phyloP scores from a whole-genome alignment of 2,329 filamentous ascomycete genomes.

The Malbranchea zuffiana region DNA sequence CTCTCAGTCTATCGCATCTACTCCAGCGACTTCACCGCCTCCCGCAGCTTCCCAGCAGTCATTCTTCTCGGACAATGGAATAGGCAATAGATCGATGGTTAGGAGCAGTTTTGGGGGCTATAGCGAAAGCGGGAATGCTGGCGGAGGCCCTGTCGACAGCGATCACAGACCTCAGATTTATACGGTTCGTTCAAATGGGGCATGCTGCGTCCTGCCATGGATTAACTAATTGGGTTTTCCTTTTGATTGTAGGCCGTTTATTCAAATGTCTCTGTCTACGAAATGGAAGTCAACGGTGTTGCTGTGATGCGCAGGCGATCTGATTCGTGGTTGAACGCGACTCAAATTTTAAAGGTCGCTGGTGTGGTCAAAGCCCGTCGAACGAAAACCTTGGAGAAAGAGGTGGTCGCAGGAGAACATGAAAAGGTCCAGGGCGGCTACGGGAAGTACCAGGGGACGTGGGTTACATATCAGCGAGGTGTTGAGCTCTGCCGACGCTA shows the following conservation, averaged over 20 bases:
- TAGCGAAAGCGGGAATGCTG: slow-evolving; percentile 33
- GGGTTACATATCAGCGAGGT: slow-evolving; percentile 89
- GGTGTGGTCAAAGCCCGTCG: slow-evolving; percentile 96
- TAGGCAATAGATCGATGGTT: slow-evolving; percentile 23
- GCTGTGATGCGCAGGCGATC: slow-evolving; percentile 92
- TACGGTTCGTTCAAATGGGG: slow-evolving; percentile 25
- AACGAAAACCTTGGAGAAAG: slow-evolving; percentile 95
- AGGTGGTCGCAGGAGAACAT: slow-evolving; percentile 90
- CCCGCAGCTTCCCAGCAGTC: slow-evolving; percentile 34
- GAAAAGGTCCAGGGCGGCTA: slow-evolving; percentile 98
- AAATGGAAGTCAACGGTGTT: slow-evolving; percentile 91
- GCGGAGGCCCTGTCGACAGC: slow-evolving; percentile 28
- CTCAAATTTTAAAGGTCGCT: slow-evolving; percentile 94
- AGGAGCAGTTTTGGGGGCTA: slow-evolving; percentile 30
- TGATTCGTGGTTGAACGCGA: slow-evolving; percentile 96
- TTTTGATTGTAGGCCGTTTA: slow-evolving; percentile 11
- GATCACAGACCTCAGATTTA: slow-evolving; percentile 39
- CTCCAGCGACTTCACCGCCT: slow-evolving; percentile 36
- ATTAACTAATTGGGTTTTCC: not conserved
- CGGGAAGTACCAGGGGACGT: slow-evolving; percentile 97
- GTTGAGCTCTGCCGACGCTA: slow-evolving; percentile 79
- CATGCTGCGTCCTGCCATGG: slow-evolving; percentile 4
- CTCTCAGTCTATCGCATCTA: slow-evolving; percentile 36
- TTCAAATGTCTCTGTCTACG: slow-evolving; percentile 79
- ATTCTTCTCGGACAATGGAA: slow-evolving; percentile 29